A percentile compares a stretch with the other conserved stretches of the same genome.
Evolutionary conservation across 2,329 filamentous ascomycete species (phyloP).

Genomic region (Cladosporium cucumerinum): DNA sequence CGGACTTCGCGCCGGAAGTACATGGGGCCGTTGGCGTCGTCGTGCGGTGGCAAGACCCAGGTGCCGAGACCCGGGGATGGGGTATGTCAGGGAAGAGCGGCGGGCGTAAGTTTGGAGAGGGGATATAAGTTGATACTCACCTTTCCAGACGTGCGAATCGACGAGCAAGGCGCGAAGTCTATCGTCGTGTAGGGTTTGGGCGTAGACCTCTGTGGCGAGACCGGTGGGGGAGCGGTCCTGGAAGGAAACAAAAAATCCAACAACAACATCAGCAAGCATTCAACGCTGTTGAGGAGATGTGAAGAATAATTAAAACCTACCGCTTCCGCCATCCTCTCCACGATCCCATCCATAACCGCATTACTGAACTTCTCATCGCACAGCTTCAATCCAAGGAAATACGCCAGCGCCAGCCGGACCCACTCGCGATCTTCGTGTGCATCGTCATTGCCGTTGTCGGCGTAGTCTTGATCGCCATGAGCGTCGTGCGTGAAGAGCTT

Average conservation of each 20-base stretch:
- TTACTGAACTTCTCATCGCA: constrained; percentile 29
- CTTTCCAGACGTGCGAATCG: constrained; percentile 26
- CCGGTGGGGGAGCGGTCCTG: constrained; percentile 21
- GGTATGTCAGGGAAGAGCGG: not conserved
- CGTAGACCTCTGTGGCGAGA: constrained; percentile 23
- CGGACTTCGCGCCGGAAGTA: constrained; percentile 20
- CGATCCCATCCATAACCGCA: constrained; percentile 22
- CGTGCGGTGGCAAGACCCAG: constrained; percentile 19
- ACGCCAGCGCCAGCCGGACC: constrained; percentile 22
- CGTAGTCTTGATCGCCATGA: constrained; percentile 16
- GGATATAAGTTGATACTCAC: not conserved
- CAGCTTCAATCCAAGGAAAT: constrained; percentile 26
- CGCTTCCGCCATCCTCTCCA: constrained; percentile 15
- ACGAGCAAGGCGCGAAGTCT: constrained; percentile 23
- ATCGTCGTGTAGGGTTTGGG: constrained; percentile 16
- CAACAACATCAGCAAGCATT: no score
- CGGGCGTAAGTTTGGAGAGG: not conserved
- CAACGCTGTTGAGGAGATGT: no score
- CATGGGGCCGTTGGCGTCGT: constrained; percentile 21
- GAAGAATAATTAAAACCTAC: not conserved
- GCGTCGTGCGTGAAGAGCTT: constrained; percentile 1
- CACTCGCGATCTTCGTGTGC: constrained; percentile 22
- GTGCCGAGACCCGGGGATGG: constrained; percentile 1
- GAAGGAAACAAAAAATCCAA: no score
- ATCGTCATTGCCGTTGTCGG: constrained; percentile 5